phyloP scores from a whole-genome alignment of 148 eudicot species.

The Vaccinium macrocarpon region DNA sequence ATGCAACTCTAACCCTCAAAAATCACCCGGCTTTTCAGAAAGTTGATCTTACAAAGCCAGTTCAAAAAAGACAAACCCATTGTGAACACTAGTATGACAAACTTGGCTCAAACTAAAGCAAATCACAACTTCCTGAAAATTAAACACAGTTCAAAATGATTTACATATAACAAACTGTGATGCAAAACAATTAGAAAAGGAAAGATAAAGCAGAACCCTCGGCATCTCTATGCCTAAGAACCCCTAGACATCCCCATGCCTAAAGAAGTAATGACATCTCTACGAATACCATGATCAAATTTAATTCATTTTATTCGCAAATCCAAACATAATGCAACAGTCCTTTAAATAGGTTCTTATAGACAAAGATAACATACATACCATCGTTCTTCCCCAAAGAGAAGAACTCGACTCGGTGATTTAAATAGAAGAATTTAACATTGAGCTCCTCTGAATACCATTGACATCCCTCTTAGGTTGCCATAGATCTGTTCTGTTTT shows the following conservation, averaged over 20 bases:
- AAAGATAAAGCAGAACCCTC: no score
- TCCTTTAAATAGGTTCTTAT: neutral
- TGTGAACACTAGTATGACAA: no score
- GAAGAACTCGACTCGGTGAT: neutral
- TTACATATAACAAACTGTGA: no score
- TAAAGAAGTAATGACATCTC: no score
- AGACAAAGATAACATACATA: neutral
- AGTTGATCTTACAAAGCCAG: neutral
- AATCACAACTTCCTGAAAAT: no score
- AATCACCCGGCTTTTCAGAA: neutral
- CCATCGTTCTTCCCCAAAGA: neutral
- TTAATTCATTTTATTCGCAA: neutral
- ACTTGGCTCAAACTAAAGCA: no score
- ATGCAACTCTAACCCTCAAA: neutral
- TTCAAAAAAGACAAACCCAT: neutral
- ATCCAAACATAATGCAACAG: neutral
- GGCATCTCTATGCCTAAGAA: no score
- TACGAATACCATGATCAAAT: no score
- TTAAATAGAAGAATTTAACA: neutral
- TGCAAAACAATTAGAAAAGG: no score
- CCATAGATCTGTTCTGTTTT: neutral
- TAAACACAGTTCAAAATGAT: no score
- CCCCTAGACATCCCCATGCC: no score
- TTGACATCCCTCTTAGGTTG: neutral
- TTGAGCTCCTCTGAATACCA: neutral